Conservation (phyloP, 2,329 filamentous ascomycete genomes). For the Neofusicoccum parvum region DNA sequence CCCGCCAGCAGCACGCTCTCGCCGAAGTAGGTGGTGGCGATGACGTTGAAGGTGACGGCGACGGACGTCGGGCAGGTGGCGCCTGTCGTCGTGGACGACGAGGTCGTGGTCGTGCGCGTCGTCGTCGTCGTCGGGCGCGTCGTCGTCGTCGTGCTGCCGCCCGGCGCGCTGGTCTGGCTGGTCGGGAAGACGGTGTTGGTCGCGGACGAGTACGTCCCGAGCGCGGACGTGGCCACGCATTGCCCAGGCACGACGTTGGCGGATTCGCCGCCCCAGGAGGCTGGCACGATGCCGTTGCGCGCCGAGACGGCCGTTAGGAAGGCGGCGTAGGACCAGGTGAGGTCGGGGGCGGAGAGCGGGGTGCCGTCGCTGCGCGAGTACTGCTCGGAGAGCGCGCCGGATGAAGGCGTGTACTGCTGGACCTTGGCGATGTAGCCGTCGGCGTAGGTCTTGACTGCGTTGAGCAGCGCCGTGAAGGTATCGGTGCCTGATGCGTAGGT, state of each 20-base stretch:
- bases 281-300: slow-evolving; percentile 15
- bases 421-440: slow-evolving; percentile 47
- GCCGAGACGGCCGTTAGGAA: slow-evolving; percentile 32
- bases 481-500: slow-evolving; percentile 8
- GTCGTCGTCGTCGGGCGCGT: slow-evolving; percentile 24
- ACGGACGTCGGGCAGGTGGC: slow-evolving; percentile 32
- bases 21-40: slow-evolving; percentile 51
- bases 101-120: slow-evolving; percentile 23
- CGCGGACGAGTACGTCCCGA: slow-evolving; percentile 47
- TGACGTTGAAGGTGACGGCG: slow-evolving; percentile 50
- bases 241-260: not conserved
- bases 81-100: slow-evolving; percentile 28
- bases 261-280: slow-evolving; percentile 8
- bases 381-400: slow-evolving; percentile 47
- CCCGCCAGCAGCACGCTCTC: slow-evolving; percentile 53
- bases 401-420: slow-evolving; percentile 39
- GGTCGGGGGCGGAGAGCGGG: slow-evolving; percentile 43
- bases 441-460: slow-evolving; percentile 31
- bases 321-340: slow-evolving; percentile 51
- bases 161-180: slow-evolving; percentile 43
- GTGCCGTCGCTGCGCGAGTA: slow-evolving; percentile 44
- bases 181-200: slow-evolving; percentile 43
- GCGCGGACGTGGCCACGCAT: slow-evolving; percentile 37
- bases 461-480: slow-evolving; percentile 30
- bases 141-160: slow-evolving; percentile 34